These are phyloP conservation scores for Metarhizium rileyi DNA, from an alignment of 2,329 filamentous ascomycete genomes.

Conservation along the genomic window DNA sequence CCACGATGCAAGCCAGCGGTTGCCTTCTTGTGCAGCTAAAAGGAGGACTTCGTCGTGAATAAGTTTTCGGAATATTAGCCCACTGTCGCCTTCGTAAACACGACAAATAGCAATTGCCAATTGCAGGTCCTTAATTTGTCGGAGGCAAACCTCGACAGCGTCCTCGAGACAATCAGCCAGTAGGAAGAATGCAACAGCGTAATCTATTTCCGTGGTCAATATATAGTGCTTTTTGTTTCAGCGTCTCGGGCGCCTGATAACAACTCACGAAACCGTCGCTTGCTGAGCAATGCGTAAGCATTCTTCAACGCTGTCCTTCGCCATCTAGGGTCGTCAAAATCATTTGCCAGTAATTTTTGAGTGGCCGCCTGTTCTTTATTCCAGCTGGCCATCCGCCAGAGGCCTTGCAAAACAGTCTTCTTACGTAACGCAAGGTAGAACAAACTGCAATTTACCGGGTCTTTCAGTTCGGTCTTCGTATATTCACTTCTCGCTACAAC, in stretches of 20 bases:
- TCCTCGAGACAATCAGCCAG: slow-evolving; percentile 77
- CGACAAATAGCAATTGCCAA: slow-evolving; percentile 81
- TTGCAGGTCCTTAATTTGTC: slow-evolving; percentile 80
- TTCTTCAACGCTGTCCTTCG: slow-evolving; percentile 87
- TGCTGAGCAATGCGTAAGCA: slow-evolving; percentile 88
- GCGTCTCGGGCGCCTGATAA: not conserved
- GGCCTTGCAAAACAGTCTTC: slow-evolving; percentile 78
- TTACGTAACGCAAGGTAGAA: slow-evolving; percentile 88
- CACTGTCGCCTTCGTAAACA: slow-evolving; percentile 79
- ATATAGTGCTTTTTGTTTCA: not conserved
- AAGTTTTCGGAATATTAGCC: slow-evolving; percentile 61
- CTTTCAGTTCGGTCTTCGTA: slow-evolving; percentile 75
- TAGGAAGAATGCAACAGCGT: slow-evolving; percentile 92
- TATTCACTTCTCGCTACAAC: slow-evolving; percentile 89
- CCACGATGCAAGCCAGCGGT: slow-evolving; percentile 93
- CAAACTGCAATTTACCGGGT: slow-evolving; percentile 82
- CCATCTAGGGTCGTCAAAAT: slow-evolving; percentile 83
- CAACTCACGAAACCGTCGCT: slow-evolving; percentile 65
- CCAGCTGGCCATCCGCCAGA: slow-evolving; percentile 93
- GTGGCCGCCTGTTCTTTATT: slow-evolving; percentile 79
- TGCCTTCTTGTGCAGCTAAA: slow-evolving; percentile 68
- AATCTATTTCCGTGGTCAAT: slow-evolving; percentile 44
- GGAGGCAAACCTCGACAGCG: slow-evolving; percentile 76
- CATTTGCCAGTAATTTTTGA: slow-evolving; percentile 71
- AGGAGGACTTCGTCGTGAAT: slow-evolving; percentile 72